Base-by-base conservation (phyloP, 257 asterid genomes). In the Gentiana dahurica region DNA sequence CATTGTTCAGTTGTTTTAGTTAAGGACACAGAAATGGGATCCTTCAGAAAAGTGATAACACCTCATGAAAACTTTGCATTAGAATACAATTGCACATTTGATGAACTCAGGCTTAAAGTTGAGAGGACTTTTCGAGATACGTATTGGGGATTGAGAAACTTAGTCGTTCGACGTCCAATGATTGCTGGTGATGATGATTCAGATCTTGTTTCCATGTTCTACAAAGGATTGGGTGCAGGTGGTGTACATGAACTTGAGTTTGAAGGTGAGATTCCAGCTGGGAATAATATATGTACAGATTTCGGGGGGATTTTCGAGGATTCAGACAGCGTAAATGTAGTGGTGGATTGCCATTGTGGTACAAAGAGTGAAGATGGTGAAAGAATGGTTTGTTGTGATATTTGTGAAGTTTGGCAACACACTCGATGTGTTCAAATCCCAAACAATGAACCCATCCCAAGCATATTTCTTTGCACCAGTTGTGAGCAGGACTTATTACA, bases 371-470 rank as follows among this genome's bases (percentile, higher is more conserved):
- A 92, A 11, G 95, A 88, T 54, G 95, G 99, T 8, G 99, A 92
- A 68, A 77, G 95, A 54, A 78, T 92, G 95, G 78, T 92, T 34
- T 68, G 79, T 8, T 92, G 97, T 60, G 97, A 92, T 63, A 71
- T 88, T 36, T 92, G 97, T 58, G 94, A 86, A 57, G 95, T 80
- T 53, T 74, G 86, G 94, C 95, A 88, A 53, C 99, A 88, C 65
- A 80, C 95, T 4, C 71, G 87, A 10, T 85, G 97, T 65, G 84
- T 80, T 57, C 68, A 69, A 38, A 76, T 85, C 38, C 89, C 85
- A 6, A 85, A 80, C 24, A 56, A 38, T 34, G 84, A 80, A 48
- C 79, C 71, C 37, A 63, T 80, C 47, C 97, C 97, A 0, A 67
- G 38, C 43, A 82, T 88, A 68, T 92, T 78, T 61, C 62, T 92